Percentiles rank a stretch among this genome's conserved stretches.
Evolutionary conservation across 2,329 filamentous ascomycete species (phyloP).

Genomic region (Colletotrichum falcatum): DNA sequence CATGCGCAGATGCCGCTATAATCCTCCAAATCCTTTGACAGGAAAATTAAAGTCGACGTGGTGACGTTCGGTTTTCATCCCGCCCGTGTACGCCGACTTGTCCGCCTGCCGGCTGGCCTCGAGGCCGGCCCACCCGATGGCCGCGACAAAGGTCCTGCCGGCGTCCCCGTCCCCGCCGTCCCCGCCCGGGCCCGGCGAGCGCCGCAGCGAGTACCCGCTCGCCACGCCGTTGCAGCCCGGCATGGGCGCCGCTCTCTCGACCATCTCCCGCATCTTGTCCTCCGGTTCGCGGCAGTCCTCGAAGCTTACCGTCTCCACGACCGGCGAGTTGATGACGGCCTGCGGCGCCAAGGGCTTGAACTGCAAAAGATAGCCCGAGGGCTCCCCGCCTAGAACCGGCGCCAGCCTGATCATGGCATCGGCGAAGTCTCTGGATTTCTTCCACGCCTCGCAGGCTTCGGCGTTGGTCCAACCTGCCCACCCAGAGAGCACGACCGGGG

Average conservation of each 20-base stretch:
- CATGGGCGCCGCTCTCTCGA: conserved; percentile 42
- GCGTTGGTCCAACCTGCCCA: conserved; percentile 44
- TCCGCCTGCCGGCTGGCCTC: conserved; percentile 44
- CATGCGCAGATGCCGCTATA: conserved; percentile 37
- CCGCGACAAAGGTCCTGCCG: conserved; percentile 44
- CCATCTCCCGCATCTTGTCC: conserved; percentile 43
- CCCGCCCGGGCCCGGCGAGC: neutral
- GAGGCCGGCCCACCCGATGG: conserved; percentile 44
- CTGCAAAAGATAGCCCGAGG: conserved; percentile 43
- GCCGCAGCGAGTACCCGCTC: conserved; percentile 42
- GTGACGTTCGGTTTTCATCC: conserved; percentile 43
- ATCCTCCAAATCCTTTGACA: conserved; percentile 45
- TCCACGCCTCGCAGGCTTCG: conserved; percentile 43
- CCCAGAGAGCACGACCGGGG: neutral
- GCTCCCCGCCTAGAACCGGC: conserved; percentile 43
- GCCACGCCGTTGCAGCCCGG: conserved; percentile 46
- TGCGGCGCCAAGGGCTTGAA: conserved; percentile 47
- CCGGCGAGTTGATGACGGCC: conserved; percentile 46
- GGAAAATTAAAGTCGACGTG: conserved; percentile 47
- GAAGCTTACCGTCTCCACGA: conserved; percentile 57
- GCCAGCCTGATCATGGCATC: conserved; percentile 42
- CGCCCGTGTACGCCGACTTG: conserved; percentile 40
- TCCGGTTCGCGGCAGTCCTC: conserved; percentile 56
- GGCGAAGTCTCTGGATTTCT: conserved; percentile 40
- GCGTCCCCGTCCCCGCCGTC: conserved; percentile 9